These are phyloP conservation scores for Pleodorina starrii DNA, from an alignment of 139 green algal species.

Conservation along the genomic window DNA sequence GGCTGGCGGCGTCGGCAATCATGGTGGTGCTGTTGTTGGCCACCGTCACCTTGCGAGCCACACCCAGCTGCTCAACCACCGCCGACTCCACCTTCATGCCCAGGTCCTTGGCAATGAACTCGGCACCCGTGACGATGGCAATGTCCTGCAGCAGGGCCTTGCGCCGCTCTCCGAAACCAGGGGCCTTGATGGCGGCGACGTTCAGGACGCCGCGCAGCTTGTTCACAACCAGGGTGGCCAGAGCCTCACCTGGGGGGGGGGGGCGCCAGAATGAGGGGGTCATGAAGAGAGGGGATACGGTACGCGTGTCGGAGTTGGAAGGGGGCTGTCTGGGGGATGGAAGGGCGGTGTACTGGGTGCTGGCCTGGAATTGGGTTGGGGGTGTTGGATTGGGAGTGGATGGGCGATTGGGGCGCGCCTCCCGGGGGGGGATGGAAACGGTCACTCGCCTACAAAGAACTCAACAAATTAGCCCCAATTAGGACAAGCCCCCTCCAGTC, in stretches of 20 bases:
- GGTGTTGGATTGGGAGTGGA: too few species aligned
- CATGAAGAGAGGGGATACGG: too few species aligned
- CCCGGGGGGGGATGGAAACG: too few species aligned
- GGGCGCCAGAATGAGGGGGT: too few species aligned
- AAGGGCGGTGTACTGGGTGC: too few species aligned
- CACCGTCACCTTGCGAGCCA: conserved; percentile 92
- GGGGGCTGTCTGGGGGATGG: too few species aligned
- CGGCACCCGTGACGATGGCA: conserved; percentile 95
- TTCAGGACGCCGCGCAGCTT: conserved; percentile 98
- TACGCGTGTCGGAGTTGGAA: too few species aligned
- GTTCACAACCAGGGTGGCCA: conserved; percentile 99
- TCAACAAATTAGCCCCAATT: too few species aligned
- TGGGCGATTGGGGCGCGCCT: too few species aligned
- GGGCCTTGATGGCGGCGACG: conserved; percentile 93
- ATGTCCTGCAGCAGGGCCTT: conserved; percentile 99
- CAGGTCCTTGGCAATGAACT: conserved; percentile 95
- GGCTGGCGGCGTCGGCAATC: conserved; percentile 94
- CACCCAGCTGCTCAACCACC: conserved; percentile 93
- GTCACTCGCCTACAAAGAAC: too few species aligned
- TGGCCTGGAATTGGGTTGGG: too few species aligned
- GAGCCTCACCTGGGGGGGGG: conserved; percentile 46
- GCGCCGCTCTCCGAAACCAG: conserved; percentile 97
- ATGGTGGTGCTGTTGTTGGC: conserved; percentile 87
- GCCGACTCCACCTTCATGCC: conserved; percentile 81
- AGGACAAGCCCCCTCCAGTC: too few species aligned